These are phyloP conservation scores for Pseudocohnilembus persalinus DNA, from an alignment of 169 alveolate genomes.

Conservation along the genomic window DNA sequence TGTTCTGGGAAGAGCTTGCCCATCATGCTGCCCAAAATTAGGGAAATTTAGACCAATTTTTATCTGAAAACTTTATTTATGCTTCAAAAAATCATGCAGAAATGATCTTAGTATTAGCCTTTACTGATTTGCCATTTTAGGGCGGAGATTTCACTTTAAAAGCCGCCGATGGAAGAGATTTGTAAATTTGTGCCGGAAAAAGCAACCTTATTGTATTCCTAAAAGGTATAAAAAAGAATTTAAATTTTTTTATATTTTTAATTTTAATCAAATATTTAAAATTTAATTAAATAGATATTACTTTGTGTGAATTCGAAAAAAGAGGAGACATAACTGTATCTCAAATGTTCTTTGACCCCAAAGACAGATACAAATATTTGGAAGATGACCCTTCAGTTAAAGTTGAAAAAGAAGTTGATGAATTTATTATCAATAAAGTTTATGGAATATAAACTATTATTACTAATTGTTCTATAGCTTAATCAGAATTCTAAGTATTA, in stretches of 20 bases:
- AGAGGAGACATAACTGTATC: conserved; percentile 36
- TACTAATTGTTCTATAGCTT: conserved; percentile 61
- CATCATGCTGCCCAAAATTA: conserved; percentile 41
- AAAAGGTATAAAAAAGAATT: conserved; percentile 62
- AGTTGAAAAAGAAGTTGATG: conserved; percentile 44
- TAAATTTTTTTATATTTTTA: conserved; percentile 27
- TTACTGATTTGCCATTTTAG: conserved; percentile 49
- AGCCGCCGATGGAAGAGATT: conserved; percentile 53
- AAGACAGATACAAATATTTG: conserved; percentile 21
- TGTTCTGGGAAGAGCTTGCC: conserved; percentile 71
- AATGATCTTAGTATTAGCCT: conserved; percentile 46
- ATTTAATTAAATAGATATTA: no score
- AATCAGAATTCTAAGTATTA: conserved; percentile 51
- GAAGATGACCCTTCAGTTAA: conserved; percentile 38
- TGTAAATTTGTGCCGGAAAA: conserved; percentile 45
- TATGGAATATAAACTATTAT: conserved; percentile 63
- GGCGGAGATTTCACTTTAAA: conserved; percentile 21
- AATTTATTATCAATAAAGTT: conserved; percentile 52
- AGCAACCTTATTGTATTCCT: conserved; percentile 50
- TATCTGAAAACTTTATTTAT: conserved; percentile 48
- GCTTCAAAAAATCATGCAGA: conserved; percentile 40
- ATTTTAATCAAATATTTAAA: no score
- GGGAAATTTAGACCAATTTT: conserved; percentile 32
- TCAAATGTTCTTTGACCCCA: conserved; percentile 52
- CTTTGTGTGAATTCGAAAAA: background rate